Base-by-base conservation (phyloP, 2,329 filamentous ascomycete species). In the Epichloe festucae region DNA sequence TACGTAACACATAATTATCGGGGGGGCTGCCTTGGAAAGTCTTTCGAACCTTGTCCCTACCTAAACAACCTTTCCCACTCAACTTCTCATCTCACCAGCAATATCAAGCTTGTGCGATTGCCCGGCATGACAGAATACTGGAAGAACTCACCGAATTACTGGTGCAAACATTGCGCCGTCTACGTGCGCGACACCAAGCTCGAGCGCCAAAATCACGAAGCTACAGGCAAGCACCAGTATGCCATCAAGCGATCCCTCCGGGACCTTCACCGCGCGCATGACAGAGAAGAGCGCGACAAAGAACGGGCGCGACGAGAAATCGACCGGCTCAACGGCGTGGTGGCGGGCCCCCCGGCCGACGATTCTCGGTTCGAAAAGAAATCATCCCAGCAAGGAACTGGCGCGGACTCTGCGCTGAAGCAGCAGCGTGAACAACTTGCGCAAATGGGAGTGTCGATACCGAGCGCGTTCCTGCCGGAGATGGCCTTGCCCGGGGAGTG, bases 61-160 rank as follows among this genome's bases (percentile, higher is more conserved):
- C 27, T 4, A 31, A 10, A 10, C 27, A 31, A 31, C 8, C 8
- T 7, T 31, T 31, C 10, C 27, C 27, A 31, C 27, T 31, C 27
- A 31, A 4, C 27, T 10, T 8, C 4, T 10, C 27, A 27, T 8
- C 27, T 31, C 27, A 10, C 27, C 27, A 31, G 27, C 27, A 31
- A 31, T 31, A 31, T 31, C 10, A 4, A 31, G 27, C 27, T 31
- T 1, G 27, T 31, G 27, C 27, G 11, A 3, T 34, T n/a, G 11
- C 3, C 27, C 35, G 51, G 14, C 47, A 97, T 98, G 93, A 84
- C 93, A 0, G 93, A 97, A 75, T 94, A 95, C 71, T 97, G 93
- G 93, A 97, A 97, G 67, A 96, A 91, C 19, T 95, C 90, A 67
- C 90, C 90, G 5, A 91, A 85, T 65, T 95, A 95, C 72, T 97